Conservation (phyloP, 768 basidiomycete species). For the Kwoniella dendrophila region DNA sequence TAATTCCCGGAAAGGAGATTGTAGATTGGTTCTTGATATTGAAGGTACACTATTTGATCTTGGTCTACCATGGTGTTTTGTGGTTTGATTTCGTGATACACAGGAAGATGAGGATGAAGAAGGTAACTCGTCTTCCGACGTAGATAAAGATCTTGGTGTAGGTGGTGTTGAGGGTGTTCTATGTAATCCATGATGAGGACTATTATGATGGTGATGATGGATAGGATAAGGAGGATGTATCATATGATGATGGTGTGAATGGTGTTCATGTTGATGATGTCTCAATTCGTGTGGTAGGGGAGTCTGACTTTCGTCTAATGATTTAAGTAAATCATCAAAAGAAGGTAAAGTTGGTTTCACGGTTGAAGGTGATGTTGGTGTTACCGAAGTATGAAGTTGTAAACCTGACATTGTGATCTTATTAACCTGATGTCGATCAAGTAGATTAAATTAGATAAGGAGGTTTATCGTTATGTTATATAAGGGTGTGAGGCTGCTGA, state of each 20-base stretch:
- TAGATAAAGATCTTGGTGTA: slow-evolving; percentile 2
- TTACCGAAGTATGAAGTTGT: slow-evolving; percentile 4
- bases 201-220: not conserved
- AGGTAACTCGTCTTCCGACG: not conserved
- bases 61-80: slow-evolving; percentile 1
- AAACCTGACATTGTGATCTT: slow-evolving; percentile 13
- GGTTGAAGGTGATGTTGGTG: slow-evolving; percentile 5
- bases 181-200: slow-evolving; percentile 3
- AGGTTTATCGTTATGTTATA: not conserved
- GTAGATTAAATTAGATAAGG: not conserved
- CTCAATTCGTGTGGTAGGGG: not conserved
- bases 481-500: not conserved
- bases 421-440: not conserved
- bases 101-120: slow-evolving; percentile 7
- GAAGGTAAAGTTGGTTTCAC: slow-evolving; percentile 14
- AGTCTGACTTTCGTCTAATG: slow-evolving; percentile 2
- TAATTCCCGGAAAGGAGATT: slow-evolving; percentile 16
- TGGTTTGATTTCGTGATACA: not conserved
- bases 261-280: not conserved
- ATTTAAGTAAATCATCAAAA: slow-evolving; percentile 19
- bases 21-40: slow-evolving; percentile 12
- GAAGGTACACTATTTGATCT: slow-evolving; percentile 14
- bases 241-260: slow-evolving; percentile 7
- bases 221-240: not conserved
- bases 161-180: slow-evolving; percentile 23